Conservation (phyloP, 2,329 filamentous ascomycete genomes). For the Fusarium ramigenum region DNA sequence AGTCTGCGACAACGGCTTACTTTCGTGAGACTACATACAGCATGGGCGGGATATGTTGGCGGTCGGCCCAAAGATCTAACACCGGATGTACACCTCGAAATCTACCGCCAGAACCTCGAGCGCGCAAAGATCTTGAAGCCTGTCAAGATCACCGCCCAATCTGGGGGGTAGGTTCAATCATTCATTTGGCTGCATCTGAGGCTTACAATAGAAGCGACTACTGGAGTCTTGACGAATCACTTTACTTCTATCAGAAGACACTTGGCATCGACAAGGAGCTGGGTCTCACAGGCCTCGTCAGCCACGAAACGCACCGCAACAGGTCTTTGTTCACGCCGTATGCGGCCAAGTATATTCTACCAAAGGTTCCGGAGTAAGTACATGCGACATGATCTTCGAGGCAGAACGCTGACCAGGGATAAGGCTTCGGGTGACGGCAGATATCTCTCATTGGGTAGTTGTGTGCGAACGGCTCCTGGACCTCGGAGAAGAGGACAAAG, state of each 20-base stretch:
- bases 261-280: not conserved
- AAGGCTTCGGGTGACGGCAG: not conserved
- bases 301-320: not conserved
- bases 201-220: fast-evolving
- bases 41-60: not conserved
- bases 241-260: not conserved
- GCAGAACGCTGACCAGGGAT: no score
- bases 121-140: not conserved
- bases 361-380: not conserved
- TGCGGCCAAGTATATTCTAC: not conserved
- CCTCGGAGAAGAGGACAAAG: fast-evolving
- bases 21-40: fast-evolving
- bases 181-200: fast-evolving
- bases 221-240: not conserved
- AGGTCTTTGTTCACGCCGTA: not conserved
- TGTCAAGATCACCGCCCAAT: not conserved
- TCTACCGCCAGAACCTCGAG: not conserved
- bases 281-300: not conserved
- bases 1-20: fast-evolving
- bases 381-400: no score
- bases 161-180: not conserved
- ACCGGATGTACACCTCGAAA: not conserved
- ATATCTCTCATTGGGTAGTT: not conserved
- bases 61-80: fast-evolving
- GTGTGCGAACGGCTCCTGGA: not conserved